Evolutionary conservation across 805 yeast genomes (phyloP), one percentile per base, ranked within the genome.

Genomic region (Wickerhamomyces strasburgensis): DNA sequence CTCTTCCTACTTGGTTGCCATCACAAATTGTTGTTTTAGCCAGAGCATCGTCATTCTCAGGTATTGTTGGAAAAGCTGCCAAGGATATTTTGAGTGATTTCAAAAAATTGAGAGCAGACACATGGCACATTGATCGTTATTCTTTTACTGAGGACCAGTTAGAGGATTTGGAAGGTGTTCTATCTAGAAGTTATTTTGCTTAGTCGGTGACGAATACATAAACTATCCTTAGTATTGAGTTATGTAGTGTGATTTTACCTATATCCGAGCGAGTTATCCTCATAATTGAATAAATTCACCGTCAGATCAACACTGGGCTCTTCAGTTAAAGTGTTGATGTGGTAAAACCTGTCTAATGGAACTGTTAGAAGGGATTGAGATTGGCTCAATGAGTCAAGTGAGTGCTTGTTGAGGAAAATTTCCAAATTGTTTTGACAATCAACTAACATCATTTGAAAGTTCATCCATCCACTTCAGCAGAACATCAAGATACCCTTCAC

Each of bases 1-100:
- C 98, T 0, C 89, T 95, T 2, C 98, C 98, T 1, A 37, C 47
- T 19, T 93, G 97, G 97, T 70, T 90, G 14, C 97, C 98, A 0
- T 62, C 66, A 7, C 73, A 84, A 13, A 65, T 90, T 44, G 70
- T 83, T 2, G 64, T 73, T 1, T 61, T 93, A 40, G 88, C 96
- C 1, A 74, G 73, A 18, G 79, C 78, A 55, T 80, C 87, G 3
- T 76, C 83, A 13, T 73, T 84, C 15, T 80, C 80, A 14, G 97
- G 97, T 6, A 57, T 79, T 36, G 76, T 84, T 19, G 96, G 96
- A 1, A 75, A 80, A 37, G 74, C 95, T 1, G 94, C 96, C 6
- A 90, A 90, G 58, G 80, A 78, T 23, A 72, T 76, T 2, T 68
- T 90, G 34, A 80, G 95, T 45, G 80, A 78, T 44, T 93, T 93